Evolutionary conservation across 139 green algal genomes (phyloP).

Genomic region (Desmodesmus armatus): DNA sequence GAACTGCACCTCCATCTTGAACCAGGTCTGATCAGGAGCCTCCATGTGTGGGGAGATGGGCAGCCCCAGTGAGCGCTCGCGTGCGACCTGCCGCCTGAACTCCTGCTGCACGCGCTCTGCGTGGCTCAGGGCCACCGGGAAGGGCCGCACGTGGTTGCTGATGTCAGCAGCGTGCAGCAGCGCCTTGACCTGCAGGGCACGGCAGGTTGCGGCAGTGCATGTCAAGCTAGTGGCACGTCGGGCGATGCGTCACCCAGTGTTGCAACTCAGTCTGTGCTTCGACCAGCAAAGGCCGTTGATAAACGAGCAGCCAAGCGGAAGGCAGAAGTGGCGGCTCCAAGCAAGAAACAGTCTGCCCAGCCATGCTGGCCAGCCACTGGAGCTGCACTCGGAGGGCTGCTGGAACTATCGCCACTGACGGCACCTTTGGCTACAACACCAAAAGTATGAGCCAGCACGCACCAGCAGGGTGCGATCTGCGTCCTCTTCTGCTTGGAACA

Average conservation of each 20-base stretch:
- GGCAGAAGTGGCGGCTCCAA: too few relatives aligned
- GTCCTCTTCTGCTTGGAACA: slow-evolving; percentile 38
- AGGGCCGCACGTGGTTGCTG: slow-evolving; percentile 66
- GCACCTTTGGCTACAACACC: too few relatives aligned
- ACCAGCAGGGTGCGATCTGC: slow-evolving; percentile 65
- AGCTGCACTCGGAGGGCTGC: too few relatives aligned
- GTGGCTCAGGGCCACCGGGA: slow-evolving; percentile 55
- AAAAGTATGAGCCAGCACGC: slow-evolving; percentile 25
- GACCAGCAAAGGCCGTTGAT: too few relatives aligned
- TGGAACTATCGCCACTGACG: too few relatives aligned
- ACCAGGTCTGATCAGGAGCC: slow-evolving; percentile 42
- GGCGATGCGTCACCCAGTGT: background rate
- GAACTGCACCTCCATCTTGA: slow-evolving; percentile 72
- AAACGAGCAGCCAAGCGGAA: too few relatives aligned
- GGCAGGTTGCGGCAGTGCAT: background rate
- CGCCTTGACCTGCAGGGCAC: slow-evolving; percentile 31
- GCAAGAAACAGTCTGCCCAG: background rate
- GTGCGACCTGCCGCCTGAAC: slow-evolving; percentile 57
- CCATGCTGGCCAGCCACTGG: too few relatives aligned
- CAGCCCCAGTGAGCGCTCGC: slow-evolving; percentile 60
- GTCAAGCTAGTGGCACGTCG: too few relatives aligned
- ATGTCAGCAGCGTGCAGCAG: slow-evolving; percentile 74
- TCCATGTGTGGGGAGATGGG: slow-evolving; percentile 66
- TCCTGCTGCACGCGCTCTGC: slow-evolving; percentile 64
- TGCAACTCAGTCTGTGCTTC: too few relatives aligned